These are phyloP conservation scores for Neonectria hederae DNA, from an alignment of 2,329 filamentous ascomycete species.

Conservation along the genomic window DNA sequence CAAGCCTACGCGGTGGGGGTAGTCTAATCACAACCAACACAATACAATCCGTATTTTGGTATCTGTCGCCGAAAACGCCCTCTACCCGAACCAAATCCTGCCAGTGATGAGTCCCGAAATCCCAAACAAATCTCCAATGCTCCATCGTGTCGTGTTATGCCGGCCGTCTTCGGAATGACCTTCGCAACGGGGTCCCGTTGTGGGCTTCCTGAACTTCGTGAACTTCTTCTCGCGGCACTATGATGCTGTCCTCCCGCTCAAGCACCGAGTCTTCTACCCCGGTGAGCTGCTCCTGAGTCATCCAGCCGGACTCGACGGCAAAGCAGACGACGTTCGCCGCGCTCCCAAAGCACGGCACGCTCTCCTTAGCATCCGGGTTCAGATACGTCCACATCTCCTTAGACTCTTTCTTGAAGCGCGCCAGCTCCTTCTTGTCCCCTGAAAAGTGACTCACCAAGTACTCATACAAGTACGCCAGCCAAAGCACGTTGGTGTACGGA, in stretches of 20 bases:
- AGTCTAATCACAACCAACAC: background rate
- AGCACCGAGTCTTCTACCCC: slow-evolving; percentile 49
- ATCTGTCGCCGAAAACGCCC: slow-evolving; percentile 17
- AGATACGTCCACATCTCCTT: slow-evolving; percentile 64
- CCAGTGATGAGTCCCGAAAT: slow-evolving; percentile 1
- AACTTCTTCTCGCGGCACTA: slow-evolving; percentile 44
- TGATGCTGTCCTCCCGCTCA: slow-evolving; percentile 55
- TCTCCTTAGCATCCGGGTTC: slow-evolving; percentile 59
- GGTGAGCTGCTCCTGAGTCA: slow-evolving; percentile 61
- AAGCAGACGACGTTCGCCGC: slow-evolving; percentile 67
- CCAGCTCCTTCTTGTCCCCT: slow-evolving; percentile 57
- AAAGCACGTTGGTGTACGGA: slow-evolving; percentile 72
- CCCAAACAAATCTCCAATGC: slow-evolving; percentile 2
- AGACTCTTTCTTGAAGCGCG: slow-evolving; percentile 58
- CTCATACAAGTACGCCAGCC: slow-evolving; percentile 69
- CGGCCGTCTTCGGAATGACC: slow-evolving; percentile 35
- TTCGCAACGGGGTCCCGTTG: slow-evolving; percentile 36
- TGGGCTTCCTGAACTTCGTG: slow-evolving; percentile 36
- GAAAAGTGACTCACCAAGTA: slow-evolving; percentile 60
- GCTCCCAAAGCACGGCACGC: slow-evolving; percentile 61
- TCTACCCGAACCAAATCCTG: slow-evolving; percentile 5
- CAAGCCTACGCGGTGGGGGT: background rate
- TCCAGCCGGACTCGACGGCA: slow-evolving; percentile 67
- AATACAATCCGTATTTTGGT: slow-evolving; percentile 1
- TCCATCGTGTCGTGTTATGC: slow-evolving; percentile 9